Evolutionary conservation across 345 rosid genomes (phyloP), one percentile per base, ranked within the genome.

Genomic region (Mallotus nudiflorus): DNA sequence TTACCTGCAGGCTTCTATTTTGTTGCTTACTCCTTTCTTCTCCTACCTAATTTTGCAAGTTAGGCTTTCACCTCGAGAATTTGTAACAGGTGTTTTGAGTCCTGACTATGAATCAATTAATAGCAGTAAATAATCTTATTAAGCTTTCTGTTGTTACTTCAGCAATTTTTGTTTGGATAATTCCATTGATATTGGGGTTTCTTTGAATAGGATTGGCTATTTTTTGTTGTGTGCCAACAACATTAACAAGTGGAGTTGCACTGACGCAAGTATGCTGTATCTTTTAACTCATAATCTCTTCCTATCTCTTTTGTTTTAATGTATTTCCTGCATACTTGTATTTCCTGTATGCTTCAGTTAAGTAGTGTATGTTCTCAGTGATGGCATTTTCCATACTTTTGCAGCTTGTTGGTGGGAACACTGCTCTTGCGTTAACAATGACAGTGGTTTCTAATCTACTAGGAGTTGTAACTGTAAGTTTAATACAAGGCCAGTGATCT

Each of bases 181-280:
- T n/a, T 25, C 24, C 15, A 25, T 54, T 5, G 25, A 54, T 24
- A 11, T 56, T 56, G 18, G n/a, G 19, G 9, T 28, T 56, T 25
- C 33, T 25, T 27, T 14, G 61, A 11, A 56, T 28, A 56, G 61
- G 61, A 56, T 27, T 56, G 61, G 61, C 61, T 56, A 15, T 28
- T 56, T 56, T 56, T 28, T 56, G 61, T 31, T 56, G 61, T 56
- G 29, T 56, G 61, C 61, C 61, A 28, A 56, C 61, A 13, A 56
- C 61, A 9, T 56, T 56, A 56, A 25, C 61, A 27, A 56, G 61
- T 56, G 61, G 61, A 27, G 61, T 56, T 10, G 61, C 61, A 56
- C 37, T 56, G 2, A 56, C 61, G 28, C 61, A 56, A 56, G 61
- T 56, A 56, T 28, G 61, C 15, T 4, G 16, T 28, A 27, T 42